These are phyloP conservation scores for Pleurotus tuber-regium DNA, from an alignment of 768 basidiomycete species.

Conservation along the genomic window DNA sequence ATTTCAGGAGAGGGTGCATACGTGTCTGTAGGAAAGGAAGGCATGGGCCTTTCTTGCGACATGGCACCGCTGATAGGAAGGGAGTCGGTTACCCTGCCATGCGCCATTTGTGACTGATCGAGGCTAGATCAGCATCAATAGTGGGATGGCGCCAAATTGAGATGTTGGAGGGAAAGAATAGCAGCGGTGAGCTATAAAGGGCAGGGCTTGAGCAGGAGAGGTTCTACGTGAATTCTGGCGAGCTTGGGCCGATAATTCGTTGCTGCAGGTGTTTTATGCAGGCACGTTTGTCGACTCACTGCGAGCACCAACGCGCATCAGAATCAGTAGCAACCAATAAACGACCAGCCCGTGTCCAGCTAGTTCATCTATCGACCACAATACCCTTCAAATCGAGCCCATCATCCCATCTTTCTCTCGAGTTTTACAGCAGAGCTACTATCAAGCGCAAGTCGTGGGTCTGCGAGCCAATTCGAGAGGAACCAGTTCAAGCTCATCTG, in stretches of 20 bases:
- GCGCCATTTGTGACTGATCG: conserved; percentile 6
- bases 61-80: neutral
- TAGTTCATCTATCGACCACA: conserved; percentile 10
- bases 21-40: neutral
- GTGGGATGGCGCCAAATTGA: neutral
- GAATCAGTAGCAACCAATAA: conserved; percentile 9
- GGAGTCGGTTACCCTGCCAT: neutral
- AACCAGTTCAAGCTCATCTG: conserved; percentile 34
- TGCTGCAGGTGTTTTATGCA: conserved; percentile 19
- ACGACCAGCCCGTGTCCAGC: neutral
- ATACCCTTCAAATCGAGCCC: conserved; percentile 7
- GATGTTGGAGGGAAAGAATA: neutral
- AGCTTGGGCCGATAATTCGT: conserved; percentile 4
- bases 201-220: conserved; percentile 4
- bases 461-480: conserved; percentile 51
- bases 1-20: neutral
- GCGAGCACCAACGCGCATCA: neutral
- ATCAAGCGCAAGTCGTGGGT: conserved; percentile 30
- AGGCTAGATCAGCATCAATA: neutral
- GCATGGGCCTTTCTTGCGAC: no score
- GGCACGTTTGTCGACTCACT: conserved; percentile 38
- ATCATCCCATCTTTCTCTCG: conserved; percentile 13
- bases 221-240: conserved; percentile 7
- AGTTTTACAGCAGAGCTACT: conserved; percentile 21
- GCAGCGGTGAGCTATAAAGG: conserved; percentile 8